Evolutionary conservation across 352 stramenopile genomes (phyloP), one percentile per base, ranked within the genome.

Genomic region (Pythium plurisporium): DNA sequence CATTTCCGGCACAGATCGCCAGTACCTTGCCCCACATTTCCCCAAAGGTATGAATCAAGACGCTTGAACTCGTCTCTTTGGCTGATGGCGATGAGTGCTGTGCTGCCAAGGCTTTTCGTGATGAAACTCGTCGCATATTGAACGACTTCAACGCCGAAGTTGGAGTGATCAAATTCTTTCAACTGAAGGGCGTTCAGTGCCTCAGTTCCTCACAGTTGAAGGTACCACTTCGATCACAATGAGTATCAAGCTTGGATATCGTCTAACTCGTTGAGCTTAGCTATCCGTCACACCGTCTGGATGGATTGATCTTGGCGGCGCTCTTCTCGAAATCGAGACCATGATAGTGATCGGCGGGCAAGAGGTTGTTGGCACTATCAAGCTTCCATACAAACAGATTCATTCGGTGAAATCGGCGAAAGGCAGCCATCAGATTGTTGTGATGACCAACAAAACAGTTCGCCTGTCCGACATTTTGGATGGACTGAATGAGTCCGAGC

Each of bases 231-330:
- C n/a, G n/a, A n/a, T n/a, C n/a, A n/a, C n/a, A n/a, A n/a, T n/a
- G n/a, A n/a, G n/a, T n/a, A n/a, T n/a, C n/a, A n/a, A n/a, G n/a
- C n/a, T n/a, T n/a, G n/a, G n/a, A n/a, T n/a, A n/a, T n/a, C n/a
- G n/a, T n/a, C n/a, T n/a, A n/a, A n/a, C n/a, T n/a, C n/a, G n/a
- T n/a, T n/a, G n/a, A n/a, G n/a, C n/a, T 15, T 23, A 67, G 47
- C 38, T 54, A 27, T 0, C 19, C 14, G 10, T 70, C 2, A 19
- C 51, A 26, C 52, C 60, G 47, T 43, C 40, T 20, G 40, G 55
- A 19, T 78, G 70, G 70, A 53, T 74, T 20, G 70, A 78, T 30
- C n/a, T 67, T 29, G 70, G 70, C 7, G 59, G 64, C 2, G 25
- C 45, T 5, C 40, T 59, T 0, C 31, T 76, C 34, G 69, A 76